Base-by-base conservation (phyloP, 352 stramenopile genomes). In the Globisporangium echinulatum region DNA sequence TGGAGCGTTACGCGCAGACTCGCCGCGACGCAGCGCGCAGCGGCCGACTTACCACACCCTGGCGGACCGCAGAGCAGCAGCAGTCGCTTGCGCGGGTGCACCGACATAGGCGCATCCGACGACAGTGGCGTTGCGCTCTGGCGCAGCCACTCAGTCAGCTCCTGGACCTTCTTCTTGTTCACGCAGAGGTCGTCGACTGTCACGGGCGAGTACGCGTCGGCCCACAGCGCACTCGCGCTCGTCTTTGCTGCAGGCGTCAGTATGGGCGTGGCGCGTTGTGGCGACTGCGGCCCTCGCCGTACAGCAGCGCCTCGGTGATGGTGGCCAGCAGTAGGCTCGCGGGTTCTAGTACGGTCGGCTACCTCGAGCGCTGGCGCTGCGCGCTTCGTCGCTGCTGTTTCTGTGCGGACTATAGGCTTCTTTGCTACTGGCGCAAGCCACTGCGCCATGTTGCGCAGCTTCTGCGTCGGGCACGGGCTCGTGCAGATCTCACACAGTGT, bases 11-110 rank as follows among this genome's bases (percentile, higher is more conserved):
- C 39, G 0, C 64, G 70, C 58, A 90, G 68, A 36, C 73, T 49
- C 1, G 59, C 50, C 4, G 79, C 79, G 43, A 94, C 74, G 42
- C 78, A 84, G 7, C 75, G 70, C 42, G 94, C 71, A 5, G 77
- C 79, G 15, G 87, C 89, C 9, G 87, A 96, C 56, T 96, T 96
- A 11, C 87, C 87, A 14, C 75, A 75, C 11, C 87, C 87, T 13
- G 87, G 82, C 8, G 85, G 83, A 3, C 87, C 87, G 61, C 79
- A 92, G 17, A 96, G 68, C 47, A 96, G 88, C 17, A 96, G 56
- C 38, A 96, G 55, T 1, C 87, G 76, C 60, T 89, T 77, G 47
- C 71, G 68, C 15, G 5, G 40, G 42, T 71, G 54, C 13, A 64
- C 5, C 5, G 47, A 52, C n/a, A 7, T 13, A 15, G n/a, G 14